phyloP scores from a whole-genome alignment of 2,329 filamentous ascomycete genomes.

The Alternaria sp. region DNA sequence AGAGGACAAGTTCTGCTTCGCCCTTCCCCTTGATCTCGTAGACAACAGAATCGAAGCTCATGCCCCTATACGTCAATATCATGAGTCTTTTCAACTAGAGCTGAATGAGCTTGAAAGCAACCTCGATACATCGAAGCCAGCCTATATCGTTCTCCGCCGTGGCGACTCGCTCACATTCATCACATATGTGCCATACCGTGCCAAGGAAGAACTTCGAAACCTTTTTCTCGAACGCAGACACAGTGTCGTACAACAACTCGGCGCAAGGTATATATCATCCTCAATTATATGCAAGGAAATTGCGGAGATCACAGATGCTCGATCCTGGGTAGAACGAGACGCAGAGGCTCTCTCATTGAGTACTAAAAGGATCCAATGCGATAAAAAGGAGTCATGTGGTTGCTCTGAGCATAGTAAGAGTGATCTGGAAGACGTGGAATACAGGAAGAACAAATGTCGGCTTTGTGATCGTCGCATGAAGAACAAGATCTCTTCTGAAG shows the following conservation, averaged over 20 bases:
- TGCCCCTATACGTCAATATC: neutral
- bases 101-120: slow-evolving; percentile 29
- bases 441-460: slow-evolving; percentile 39
- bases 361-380: neutral
- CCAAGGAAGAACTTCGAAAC: slow-evolving; percentile 13
- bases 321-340: slow-evolving; percentile 39
- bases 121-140: slow-evolving; percentile 22
- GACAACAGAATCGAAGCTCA: neutral
- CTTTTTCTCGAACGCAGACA: slow-evolving; percentile 24
- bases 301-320: slow-evolving; percentile 35
- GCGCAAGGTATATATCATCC: slow-evolving; percentile 21
- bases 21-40: neutral
- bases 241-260: slow-evolving; percentile 23
- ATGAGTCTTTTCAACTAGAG: slow-evolving; percentile 19
- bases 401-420: neutral
- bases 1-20: neutral
- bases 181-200: slow-evolving; percentile 35
- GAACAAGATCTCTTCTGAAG: slow-evolving; percentile 34
- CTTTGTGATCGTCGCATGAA: slow-evolving; percentile 47
- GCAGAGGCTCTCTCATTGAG: neutral
- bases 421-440: slow-evolving; percentile 6
- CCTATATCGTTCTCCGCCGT: slow-evolving; percentile 35
- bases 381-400: neutral
- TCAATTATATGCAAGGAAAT: slow-evolving; percentile 41
- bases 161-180: slow-evolving; percentile 24